Conservation (phyloP, 192 early-diverging fungal species). For the Podochytrium sp. region DNA sequence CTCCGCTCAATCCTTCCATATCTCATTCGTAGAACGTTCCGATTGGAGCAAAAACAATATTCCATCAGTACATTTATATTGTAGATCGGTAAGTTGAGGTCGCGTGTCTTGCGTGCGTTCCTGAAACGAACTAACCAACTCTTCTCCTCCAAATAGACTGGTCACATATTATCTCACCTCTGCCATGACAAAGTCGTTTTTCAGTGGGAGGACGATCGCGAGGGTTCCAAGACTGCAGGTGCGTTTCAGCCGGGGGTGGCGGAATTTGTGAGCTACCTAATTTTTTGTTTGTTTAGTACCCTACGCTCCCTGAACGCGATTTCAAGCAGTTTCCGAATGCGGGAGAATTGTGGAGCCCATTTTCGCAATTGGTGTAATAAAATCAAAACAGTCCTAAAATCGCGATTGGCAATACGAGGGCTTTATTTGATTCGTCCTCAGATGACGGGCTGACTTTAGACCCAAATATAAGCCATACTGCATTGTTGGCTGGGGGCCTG, state of each 20-base stretch:
- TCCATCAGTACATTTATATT: conserved; percentile 91
- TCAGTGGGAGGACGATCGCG: conserved; percentile 79
- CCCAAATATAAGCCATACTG: too few species aligned
- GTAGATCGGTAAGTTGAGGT: conserved; percentile 30
- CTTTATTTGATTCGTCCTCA: too few species aligned
- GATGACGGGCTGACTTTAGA: too few species aligned
- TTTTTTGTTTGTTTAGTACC: conserved; percentile 24
- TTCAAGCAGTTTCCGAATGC: conserved; percentile 15
- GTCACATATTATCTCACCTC: conserved; percentile 80
- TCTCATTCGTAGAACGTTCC: conserved; percentile 61
- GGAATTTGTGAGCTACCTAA: too few species aligned
- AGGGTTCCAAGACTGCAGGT: conserved; percentile 74
- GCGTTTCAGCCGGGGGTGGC: too few species aligned
- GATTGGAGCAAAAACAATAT: conserved; percentile 73
- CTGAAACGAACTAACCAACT: conserved; percentile 24
- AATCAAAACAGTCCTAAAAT: neutral
- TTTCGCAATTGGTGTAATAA: neutral
- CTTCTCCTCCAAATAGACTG: conserved; percentile 76
- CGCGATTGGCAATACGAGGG: too few species aligned
- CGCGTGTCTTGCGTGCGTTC: neutral
- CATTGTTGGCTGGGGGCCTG: too few species aligned
- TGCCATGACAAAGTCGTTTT: conserved; percentile 72
- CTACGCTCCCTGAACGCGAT: conserved; percentile 32
- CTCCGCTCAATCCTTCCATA: too few species aligned
- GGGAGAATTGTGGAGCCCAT: neutral